These are phyloP conservation scores for Fusarium sp. DNA, from an alignment of 2,329 filamentous ascomycete genomes.

Conservation along the genomic window DNA sequence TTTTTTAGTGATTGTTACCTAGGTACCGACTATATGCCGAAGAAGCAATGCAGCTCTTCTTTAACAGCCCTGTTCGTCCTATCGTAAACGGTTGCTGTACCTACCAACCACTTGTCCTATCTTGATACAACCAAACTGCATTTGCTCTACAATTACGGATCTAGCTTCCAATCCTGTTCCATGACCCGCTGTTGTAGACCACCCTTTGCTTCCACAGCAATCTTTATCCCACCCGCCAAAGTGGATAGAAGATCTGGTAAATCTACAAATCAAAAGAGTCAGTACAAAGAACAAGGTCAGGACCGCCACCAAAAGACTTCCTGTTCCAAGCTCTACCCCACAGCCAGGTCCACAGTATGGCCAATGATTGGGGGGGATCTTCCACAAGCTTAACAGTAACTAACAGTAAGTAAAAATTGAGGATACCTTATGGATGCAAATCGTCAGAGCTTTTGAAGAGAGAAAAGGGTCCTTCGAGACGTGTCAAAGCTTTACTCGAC, in stretches of 20 bases:
- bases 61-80: background rate
- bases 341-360: conserved; percentile 37
- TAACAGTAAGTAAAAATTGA: background rate
- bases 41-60: background rate
- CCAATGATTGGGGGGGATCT: conserved; percentile 37
- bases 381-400: conserved; percentile 24
- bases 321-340: conserved; percentile 40
- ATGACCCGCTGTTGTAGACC: conserved; percentile 8
- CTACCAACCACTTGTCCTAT: background rate
- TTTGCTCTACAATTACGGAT: conserved; percentile 15
- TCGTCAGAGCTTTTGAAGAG: conserved; percentile 8
- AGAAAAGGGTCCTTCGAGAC: background rate
- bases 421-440: background rate
- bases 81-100: background rate
- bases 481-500: background rate
- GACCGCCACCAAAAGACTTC: conserved; percentile 25
- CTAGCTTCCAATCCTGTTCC: conserved; percentile 23
- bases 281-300: conserved; percentile 28
- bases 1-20: background rate
- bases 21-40: background rate
- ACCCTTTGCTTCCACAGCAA: conserved; percentile 30
- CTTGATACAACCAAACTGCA: background rate
- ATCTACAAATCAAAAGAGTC: conserved; percentile 43
- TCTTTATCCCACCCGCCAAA: conserved; percentile 28
- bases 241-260: conserved; percentile 36